These are phyloP conservation scores for Verticillium longisporum DNA, from an alignment of 2,329 filamentous ascomycete genomes.

Conservation along the genomic window DNA sequence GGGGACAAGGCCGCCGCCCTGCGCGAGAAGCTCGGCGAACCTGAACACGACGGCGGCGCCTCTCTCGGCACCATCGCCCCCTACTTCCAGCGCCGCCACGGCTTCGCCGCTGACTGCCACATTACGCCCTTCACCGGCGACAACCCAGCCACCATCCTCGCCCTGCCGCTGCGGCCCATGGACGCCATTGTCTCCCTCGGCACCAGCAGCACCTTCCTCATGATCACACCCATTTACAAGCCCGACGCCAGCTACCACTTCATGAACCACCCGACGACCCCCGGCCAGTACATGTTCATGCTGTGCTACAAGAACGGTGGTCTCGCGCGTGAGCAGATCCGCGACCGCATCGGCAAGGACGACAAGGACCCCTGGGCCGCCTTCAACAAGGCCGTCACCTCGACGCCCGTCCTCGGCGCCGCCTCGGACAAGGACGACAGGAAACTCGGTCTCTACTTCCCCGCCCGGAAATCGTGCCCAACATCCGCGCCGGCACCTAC, in stretches of 20 bases:
- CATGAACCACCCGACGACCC: slow-evolving; percentile 92
- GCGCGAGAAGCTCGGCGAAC: slow-evolving; percentile 70
- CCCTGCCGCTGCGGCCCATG: slow-evolving; percentile 76
- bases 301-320: slow-evolving; percentile 99
- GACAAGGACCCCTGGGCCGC: slow-evolving; percentile 57
- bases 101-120: slow-evolving; percentile 67
- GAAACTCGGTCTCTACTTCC: slow-evolving; percentile 94
- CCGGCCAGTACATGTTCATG: slow-evolving; percentile 98
- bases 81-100: slow-evolving; percentile 76
- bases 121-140: slow-evolving; percentile 89
- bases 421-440: slow-evolving; percentile 48
- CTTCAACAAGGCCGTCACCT: slow-evolving; percentile 70
- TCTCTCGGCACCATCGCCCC: slow-evolving; percentile 67
- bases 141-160: slow-evolving; percentile 91
- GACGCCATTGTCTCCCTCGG: slow-evolving; percentile 94
- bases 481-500: slow-evolving; percentile 80
- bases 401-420: slow-evolving; percentile 63
- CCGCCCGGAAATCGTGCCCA: slow-evolving; percentile 91
- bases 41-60: slow-evolving; percentile 72
- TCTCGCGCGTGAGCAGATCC: slow-evolving; percentile 81
- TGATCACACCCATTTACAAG: slow-evolving; percentile 89
- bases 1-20: slow-evolving; percentile 46
- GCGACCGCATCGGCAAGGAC: slow-evolving; percentile 50
- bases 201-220: slow-evolving; percentile 94
- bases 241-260: slow-evolving; percentile 92